Evolutionary conservation across 2,329 filamentous ascomycete genomes (phyloP).

Genomic region (Akanthomyces dipterigenus): DNA sequence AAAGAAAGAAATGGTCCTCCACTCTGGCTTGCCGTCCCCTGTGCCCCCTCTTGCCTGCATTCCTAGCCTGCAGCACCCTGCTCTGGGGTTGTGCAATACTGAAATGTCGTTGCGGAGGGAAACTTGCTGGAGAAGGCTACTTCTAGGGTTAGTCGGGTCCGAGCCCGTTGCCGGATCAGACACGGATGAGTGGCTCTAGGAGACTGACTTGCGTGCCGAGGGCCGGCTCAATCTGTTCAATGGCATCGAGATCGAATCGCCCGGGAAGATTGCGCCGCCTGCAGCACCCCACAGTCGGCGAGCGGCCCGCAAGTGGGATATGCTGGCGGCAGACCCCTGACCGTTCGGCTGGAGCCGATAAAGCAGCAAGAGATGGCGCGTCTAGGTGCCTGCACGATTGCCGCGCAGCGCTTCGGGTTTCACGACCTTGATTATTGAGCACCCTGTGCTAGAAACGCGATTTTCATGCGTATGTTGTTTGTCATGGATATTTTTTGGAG

Average conservation of each 20-base stretch:
- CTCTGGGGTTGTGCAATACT: not conserved
- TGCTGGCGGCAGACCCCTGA: constrained; percentile 15
- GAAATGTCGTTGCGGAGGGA: not conserved
- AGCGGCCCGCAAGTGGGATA: constrained; percentile 22
- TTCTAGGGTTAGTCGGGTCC: not conserved
- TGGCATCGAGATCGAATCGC: not conserved
- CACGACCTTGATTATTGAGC: constrained; percentile 23
- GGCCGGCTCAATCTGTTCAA: not conserved
- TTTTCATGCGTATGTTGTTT: not conserved
- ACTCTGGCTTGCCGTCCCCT: not conserved
- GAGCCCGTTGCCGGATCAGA: not conserved
- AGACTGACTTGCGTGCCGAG: not conserved
- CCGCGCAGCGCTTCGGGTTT: constrained; percentile 25
- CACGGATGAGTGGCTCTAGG: not conserved
- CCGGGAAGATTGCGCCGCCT: not conserved
- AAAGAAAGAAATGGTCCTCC: constrained; percentile 1
- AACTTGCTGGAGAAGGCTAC: not conserved
- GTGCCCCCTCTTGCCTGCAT: constrained; percentile 4
- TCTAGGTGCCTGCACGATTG: constrained; percentile 27
- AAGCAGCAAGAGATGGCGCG: constrained; percentile 37
- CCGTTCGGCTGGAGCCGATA: constrained; percentile 20
- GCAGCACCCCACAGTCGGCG: constrained; percentile 14
- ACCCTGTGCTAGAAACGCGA: not conserved
- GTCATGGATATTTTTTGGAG: too few relatives aligned
- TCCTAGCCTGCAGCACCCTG: constrained; percentile 3